These are phyloP conservation scores for Conticribra weissflogii DNA, from an alignment of 108 stramenopile genomes.

Conservation along the genomic window DNA sequence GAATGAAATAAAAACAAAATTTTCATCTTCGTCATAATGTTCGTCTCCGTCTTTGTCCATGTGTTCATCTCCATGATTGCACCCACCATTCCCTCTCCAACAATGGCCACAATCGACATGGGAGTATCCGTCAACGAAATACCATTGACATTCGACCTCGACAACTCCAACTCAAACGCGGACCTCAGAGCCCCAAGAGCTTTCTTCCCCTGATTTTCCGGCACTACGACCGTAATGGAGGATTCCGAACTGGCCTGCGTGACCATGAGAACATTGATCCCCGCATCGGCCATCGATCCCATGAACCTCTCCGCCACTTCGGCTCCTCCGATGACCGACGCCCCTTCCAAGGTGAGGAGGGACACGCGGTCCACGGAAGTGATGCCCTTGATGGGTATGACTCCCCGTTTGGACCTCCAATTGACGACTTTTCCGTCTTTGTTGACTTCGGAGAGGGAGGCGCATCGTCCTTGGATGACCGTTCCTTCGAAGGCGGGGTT, in stretches of 20 bases:
- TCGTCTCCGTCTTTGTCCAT: no score
- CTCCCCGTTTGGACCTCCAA: conserved; percentile 65
- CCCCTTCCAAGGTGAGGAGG: conserved; percentile 82
- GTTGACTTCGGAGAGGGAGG: conserved; percentile 50
- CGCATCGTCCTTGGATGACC: conserved; percentile 71
- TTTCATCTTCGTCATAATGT: no score
- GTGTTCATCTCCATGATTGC: no score
- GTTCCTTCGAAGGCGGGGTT: conserved; percentile 82
- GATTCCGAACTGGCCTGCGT: conserved; percentile 89
- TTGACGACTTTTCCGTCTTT: conserved; percentile 52
- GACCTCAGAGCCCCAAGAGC: conserved; percentile 63
- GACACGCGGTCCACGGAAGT: conserved; percentile 85
- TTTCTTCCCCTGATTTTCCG: conserved; percentile 62
- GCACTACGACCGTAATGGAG: conserved; percentile 79
- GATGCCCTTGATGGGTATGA: conserved; percentile 75
- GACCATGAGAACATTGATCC: conserved; percentile 81
- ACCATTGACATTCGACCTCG: conserved; percentile 62
- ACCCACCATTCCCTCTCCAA: conserved; percentile 85
- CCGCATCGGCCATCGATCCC: conserved; percentile 75
- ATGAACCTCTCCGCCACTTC: conserved; percentile 82
- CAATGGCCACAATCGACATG: conserved; percentile 86
- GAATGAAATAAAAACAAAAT: no score
- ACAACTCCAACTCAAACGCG: conserved; percentile 76
- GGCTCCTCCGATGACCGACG: conserved; percentile 83
- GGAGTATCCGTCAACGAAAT: conserved; percentile 47